phyloP scores from a whole-genome alignment of 1,284 basidiomycete species.

The Heterobasidion irregulare region DNA sequence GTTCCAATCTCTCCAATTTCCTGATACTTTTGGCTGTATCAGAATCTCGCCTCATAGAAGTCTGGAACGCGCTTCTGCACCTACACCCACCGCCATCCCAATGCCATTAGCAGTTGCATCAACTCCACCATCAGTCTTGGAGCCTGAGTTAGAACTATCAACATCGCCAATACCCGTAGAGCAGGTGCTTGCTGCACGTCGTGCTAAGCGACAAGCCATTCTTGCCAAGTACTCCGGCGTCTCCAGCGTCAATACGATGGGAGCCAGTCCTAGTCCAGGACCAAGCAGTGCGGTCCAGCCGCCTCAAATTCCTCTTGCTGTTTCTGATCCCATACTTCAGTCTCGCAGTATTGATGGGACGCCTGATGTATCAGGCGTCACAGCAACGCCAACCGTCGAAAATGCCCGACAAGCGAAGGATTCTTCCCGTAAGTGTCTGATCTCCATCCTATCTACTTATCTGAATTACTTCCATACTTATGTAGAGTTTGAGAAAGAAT shows the following conservation, averaged over 20 bases:
- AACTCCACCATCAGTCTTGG: constrained; percentile 26
- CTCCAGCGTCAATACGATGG: constrained; percentile 26
- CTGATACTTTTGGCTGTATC: constrained; percentile 3
- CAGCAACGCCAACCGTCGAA: not conserved
- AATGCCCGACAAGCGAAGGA: not conserved
- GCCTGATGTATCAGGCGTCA: constrained; percentile 15
- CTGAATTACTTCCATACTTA: not conserved
- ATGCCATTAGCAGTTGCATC: constrained; percentile 9
- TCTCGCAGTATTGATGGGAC: constrained; percentile 35
- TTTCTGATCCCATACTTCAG: constrained; percentile 57
- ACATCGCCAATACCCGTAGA: constrained; percentile 58
- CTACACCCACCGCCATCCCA: constrained; percentile 18
- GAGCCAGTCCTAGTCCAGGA: constrained; percentile 45
- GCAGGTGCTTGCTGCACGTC: constrained; percentile 68
- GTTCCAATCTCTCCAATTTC: not conserved
- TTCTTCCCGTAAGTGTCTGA: too few relatives aligned
- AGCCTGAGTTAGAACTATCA: constrained; percentile 53
- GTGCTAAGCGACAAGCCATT: constrained; percentile 77
- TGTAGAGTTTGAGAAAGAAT: constrained; percentile 24
- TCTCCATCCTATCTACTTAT: not conserved
- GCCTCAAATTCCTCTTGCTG: constrained; percentile 45
- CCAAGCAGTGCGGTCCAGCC: constrained; percentile 67
- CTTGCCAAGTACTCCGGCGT: constrained; percentile 70
- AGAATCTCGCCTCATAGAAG: constrained; percentile 52
- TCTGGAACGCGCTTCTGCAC: constrained; percentile 19